Conservation (phyloP, 179 eudicot genomes). For the Kewa caespitosa region DNA sequence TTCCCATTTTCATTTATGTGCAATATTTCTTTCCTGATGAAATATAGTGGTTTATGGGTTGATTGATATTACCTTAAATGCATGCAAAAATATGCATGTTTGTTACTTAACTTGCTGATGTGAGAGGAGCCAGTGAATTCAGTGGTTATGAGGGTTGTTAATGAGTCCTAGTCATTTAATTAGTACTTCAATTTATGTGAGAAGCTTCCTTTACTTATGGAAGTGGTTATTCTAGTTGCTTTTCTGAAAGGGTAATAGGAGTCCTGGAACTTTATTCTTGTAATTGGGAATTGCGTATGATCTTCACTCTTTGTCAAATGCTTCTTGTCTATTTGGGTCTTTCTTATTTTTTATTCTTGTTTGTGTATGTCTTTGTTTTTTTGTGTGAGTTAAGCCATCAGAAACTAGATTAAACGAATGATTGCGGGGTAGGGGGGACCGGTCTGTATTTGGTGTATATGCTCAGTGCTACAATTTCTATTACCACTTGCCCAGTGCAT, state of each 20-base stretch:
- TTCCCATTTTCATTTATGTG: not conserved
- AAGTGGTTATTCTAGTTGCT: conserved; percentile 20
- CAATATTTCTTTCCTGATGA: not conserved
- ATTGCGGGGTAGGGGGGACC: conserved; percentile 24
- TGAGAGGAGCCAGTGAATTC: no score
- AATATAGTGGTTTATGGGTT: not conserved
- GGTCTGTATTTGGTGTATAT: conserved; percentile 10
- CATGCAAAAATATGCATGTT: conserved; percentile 3
- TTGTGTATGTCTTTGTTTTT: no score
- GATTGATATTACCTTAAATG: conserved; percentile 5
- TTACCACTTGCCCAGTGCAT: conserved; percentile 23
- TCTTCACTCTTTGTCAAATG: not conserved
- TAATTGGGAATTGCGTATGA: not conserved
- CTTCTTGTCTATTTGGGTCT: conserved; percentile 21
- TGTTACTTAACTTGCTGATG: not conserved
- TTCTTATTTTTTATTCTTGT: conserved; percentile 18
- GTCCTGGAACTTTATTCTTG: not conserved
- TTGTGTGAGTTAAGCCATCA: not conserved
- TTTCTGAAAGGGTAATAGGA: conserved; percentile 10
- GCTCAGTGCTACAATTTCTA: conserved; percentile 18
- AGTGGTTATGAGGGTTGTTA: no score
- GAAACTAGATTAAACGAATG: conserved; percentile 12
- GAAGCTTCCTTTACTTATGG: conserved; percentile 7
- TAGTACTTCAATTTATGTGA: conserved; percentile 8
- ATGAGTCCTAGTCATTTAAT: not conserved